These are phyloP conservation scores for Peronospora tabacina DNA, from an alignment of 352 stramenopile species.

Conservation along the genomic window DNA sequence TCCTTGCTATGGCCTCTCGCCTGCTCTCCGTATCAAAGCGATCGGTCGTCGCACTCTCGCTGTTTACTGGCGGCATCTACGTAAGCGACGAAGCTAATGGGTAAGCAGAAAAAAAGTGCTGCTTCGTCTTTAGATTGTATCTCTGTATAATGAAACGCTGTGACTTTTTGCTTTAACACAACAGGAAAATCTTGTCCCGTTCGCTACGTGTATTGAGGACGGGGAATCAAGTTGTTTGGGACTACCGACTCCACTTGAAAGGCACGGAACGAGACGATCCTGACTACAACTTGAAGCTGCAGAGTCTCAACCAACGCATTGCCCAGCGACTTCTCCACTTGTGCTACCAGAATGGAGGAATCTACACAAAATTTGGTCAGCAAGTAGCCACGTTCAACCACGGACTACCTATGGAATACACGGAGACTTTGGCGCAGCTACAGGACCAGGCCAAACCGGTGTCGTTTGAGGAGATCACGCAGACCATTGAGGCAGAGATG, in stretches of 20 bases:
- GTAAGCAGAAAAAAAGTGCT: constrained; percentile 21
- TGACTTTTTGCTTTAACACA: background rate
- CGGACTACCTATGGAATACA: constrained; percentile 91
- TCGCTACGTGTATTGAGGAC: constrained; percentile 50
- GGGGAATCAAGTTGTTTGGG: constrained; percentile 37
- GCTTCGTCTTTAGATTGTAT: background rate
- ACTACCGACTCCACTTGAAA: constrained; percentile 50
- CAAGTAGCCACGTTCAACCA: constrained; percentile 96
- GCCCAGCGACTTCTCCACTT: constrained; percentile 86
- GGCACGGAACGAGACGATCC: constrained; percentile 31
- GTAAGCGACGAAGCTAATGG: constrained; percentile 38
- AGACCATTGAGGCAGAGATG: constrained; percentile 57
- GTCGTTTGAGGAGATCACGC: constrained; percentile 37
- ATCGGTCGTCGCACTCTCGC: constrained; percentile 19
- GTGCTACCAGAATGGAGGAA: constrained; percentile 90
- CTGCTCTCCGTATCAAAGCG: constrained; percentile 10
- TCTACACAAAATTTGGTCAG: constrained; percentile 98
- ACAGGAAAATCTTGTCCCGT: constrained; percentile 53
- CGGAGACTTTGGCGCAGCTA: constrained; percentile 82
- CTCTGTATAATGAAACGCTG: background rate
- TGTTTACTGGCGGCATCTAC: constrained; percentile 31
- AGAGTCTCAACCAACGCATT: constrained; percentile 64
- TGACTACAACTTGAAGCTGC: constrained; percentile 55
- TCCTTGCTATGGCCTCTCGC: constrained; percentile 10
- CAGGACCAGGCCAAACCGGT: constrained; percentile 89